Base-by-base conservation (phyloP, 768 basidiomycete species). In the Nidularia pulvinata region DNA sequence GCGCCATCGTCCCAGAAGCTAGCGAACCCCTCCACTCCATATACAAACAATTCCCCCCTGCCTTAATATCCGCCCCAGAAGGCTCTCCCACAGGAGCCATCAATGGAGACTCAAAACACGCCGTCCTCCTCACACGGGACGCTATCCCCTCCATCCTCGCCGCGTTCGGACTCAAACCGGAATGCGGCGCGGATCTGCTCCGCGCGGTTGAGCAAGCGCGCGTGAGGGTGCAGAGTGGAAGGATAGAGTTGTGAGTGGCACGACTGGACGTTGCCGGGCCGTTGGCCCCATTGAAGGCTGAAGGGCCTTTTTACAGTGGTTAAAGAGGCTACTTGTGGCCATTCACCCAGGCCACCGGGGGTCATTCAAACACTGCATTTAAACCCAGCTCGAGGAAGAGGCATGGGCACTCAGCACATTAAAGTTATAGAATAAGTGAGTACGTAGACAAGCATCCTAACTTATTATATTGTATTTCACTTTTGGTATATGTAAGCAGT, bases 151-250 rank as follows among this genome's bases (percentile, higher is more conserved):
- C 61, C 22, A 77, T 91, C 49, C 59, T 82, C 14, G 57, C 68
- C 7, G 50, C 72, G 10, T 80, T 88, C 47, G 67, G 65, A 9
- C 67, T 89, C 30, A 71, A 79, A 7, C 59, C 70, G 33, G 71
- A 69, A 25, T 72, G 79, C 32, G 72, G 70, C 30, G 67, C 73
- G 34, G 82, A 86, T 60, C 65, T 91, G 44, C 73, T 80, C 57
- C 81, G 88, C 35, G 90, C 89, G 4, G 65, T 90, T 10, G 83
- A 84, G 55, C 89, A 92, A 60, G 77, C 77, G 5, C 58, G 68
- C 48, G 57, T 70, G 46, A 67, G 77, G 53, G 63, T 71, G 7
- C 49, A 60, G 46, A 70, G 43, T 5, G 59, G 50, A 22, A 39
- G 48, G 39, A 51, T 37, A 10, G 51, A 46, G 53, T 48, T 55